Conservation (phyloP, 2,329 filamentous ascomycete genomes). For the Cladosporium oxysporum region DNA sequence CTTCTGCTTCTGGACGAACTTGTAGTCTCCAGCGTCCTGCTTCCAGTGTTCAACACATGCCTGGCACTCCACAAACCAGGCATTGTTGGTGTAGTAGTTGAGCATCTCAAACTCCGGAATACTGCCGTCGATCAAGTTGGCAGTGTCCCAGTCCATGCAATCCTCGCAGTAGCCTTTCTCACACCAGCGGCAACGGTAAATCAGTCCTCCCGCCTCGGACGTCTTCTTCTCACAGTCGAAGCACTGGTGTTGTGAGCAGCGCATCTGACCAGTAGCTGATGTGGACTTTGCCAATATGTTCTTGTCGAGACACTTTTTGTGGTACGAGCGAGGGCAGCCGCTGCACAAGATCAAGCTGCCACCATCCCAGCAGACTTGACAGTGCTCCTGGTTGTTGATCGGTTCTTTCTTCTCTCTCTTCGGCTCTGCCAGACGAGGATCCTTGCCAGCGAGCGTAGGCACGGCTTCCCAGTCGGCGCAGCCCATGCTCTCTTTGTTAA, state of each 20-base stretch:
- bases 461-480: conserved; percentile 60
- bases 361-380: conserved; percentile 54
- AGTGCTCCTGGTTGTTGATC: conserved; percentile 54
- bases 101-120: conserved; percentile 56
- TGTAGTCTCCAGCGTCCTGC: conserved; percentile 28
- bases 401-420: conserved; percentile 51
- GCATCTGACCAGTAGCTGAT: conserved; percentile 47
- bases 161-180: conserved; percentile 60
- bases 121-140: conserved; percentile 53
- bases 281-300: conserved; percentile 46
- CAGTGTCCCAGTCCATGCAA: conserved; percentile 56
- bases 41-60: conserved; percentile 45
- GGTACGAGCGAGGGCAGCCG: conserved; percentile 58
- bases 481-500: conserved; percentile 57
- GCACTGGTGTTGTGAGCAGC: conserved; percentile 60
- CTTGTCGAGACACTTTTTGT: conserved; percentile 51
- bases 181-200: conserved; percentile 59
- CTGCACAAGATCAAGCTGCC: conserved; percentile 53
- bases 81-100: conserved; percentile 46
- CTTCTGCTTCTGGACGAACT: conserved; percentile 21
- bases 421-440: conserved; percentile 53
- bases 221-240: conserved; percentile 56
- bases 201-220: conserved; percentile 49
- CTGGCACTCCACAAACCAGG: conserved; percentile 56
- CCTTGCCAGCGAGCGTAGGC: conserved; percentile 58